Evolutionary conservation across 805 yeast genomes (phyloP).

Genomic region (Suhomyces faveliae): DNA sequence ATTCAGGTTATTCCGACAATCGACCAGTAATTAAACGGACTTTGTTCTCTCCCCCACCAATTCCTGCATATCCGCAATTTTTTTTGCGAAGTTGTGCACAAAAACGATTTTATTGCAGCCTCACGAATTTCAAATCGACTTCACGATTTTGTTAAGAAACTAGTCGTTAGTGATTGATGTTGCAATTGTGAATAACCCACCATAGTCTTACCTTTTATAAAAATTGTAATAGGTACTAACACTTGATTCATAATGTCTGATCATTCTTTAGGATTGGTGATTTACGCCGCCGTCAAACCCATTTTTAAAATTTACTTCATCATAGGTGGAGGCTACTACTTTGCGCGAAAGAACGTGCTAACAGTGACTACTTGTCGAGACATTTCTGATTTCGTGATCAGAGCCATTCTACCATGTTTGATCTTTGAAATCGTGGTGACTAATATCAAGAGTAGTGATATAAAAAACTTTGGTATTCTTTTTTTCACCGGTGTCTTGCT

Average conservation of each 20-base stretch:
- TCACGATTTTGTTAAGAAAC: background rate
- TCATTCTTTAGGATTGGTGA: constrained; percentile 55
- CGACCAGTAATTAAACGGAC: background rate
- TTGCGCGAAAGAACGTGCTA: constrained; percentile 63
- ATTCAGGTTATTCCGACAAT: background rate
- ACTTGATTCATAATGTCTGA: constrained; percentile 1
- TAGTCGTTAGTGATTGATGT: background rate
- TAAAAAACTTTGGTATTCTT: constrained; percentile 68
- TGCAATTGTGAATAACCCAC: too few species aligned
- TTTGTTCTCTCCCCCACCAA: background rate
- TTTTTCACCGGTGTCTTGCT: constrained; percentile 48
- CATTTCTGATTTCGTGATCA: constrained; percentile 65
- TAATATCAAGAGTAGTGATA: constrained; percentile 64
- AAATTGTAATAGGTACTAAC: background rate
- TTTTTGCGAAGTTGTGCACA: background rate
- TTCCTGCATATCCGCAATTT: background rate
- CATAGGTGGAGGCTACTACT: constrained; percentile 60
- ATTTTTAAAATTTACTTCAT: constrained; percentile 77
- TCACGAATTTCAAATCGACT: background rate
- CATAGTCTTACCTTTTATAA: background rate
- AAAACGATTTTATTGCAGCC: background rate
- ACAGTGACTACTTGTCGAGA: constrained; percentile 68
- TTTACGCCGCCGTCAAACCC: constrained; percentile 83
- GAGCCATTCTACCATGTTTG: constrained; percentile 71
- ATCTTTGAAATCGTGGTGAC: constrained; percentile 70